Conservation (phyloP, 768 basidiomycete genomes). For the Xanthoconium purpureum region DNA sequence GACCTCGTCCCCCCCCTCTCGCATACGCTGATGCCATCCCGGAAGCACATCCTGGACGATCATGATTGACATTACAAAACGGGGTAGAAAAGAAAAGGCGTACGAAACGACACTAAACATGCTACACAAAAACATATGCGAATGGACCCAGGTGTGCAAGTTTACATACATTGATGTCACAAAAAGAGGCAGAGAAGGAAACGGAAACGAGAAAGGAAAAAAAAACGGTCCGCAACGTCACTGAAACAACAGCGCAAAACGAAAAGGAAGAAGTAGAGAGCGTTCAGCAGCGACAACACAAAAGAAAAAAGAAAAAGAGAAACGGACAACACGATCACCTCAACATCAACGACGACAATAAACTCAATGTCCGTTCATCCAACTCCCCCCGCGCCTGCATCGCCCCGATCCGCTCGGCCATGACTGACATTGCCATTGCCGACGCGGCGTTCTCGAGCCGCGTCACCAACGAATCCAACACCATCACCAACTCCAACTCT, state of each 20-base stretch:
- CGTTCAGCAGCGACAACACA: neutral
- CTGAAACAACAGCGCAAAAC: neutral
- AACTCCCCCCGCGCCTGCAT: slow-evolving; percentile 38
- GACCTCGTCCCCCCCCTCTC: too few relatives aligned
- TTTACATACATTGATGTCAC: slow-evolving; percentile 2
- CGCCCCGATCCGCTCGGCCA: slow-evolving; percentile 27
- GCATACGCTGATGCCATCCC: too few relatives aligned
- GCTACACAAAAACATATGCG: neutral
- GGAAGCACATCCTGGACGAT: too few relatives aligned
- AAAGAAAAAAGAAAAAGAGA: neutral
- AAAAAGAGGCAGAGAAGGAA: neutral
- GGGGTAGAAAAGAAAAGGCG: neutral
- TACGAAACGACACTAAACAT: too few relatives aligned
- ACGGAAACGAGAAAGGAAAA: neutral
- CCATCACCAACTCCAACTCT: slow-evolving; percentile 66
- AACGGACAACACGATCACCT: slow-evolving; percentile 15
- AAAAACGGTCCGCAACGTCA: neutral
- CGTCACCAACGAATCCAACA: slow-evolving; percentile 73
- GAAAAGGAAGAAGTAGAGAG: neutral
- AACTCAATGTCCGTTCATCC: slow-evolving; percentile 47
- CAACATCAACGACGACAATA: slow-evolving; percentile 36
- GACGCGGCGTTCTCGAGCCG: slow-evolving; percentile 73
- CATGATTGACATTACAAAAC: neutral
- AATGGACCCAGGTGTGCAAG: neutral
- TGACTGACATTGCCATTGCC: slow-evolving; percentile 20